Conservation (phyloP, 2,329 filamentous ascomycete genomes). For the Didymella pomorum region DNA sequence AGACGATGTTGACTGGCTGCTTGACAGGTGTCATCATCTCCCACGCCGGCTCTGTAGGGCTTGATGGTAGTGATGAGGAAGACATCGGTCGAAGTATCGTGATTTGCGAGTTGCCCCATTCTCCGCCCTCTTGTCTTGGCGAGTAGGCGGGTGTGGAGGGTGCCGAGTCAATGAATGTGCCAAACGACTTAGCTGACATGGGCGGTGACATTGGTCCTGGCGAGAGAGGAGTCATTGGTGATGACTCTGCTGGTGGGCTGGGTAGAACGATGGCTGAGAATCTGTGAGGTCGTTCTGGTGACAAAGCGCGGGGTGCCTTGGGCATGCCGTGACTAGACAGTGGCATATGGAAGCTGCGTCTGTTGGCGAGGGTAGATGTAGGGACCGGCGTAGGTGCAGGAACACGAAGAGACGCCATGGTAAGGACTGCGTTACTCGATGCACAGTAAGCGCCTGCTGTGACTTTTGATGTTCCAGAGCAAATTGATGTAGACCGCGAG, state of each 20-base stretch:
- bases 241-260: slow-evolving; percentile 26
- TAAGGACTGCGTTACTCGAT: slow-evolving; percentile 17
- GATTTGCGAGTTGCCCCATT: slow-evolving; percentile 41
- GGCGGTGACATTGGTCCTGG: slow-evolving; percentile 44
- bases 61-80: slow-evolving; percentile 37
- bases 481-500: slow-evolving; percentile 7
- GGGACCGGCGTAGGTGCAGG: slow-evolving; percentile 35
- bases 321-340: slow-evolving; percentile 47
- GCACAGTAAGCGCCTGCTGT: slow-evolving; percentile 20
- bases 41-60: slow-evolving; percentile 43
- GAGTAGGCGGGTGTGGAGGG: slow-evolving; percentile 50
- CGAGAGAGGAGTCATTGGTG: slow-evolving; percentile 33
- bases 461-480: slow-evolving; percentile 12
- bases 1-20: slow-evolving; percentile 11
- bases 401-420: slow-evolving; percentile 35
- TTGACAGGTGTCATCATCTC: slow-evolving; percentile 42
- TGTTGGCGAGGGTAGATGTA: slow-evolving; percentile 30
- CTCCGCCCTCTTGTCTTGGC: slow-evolving; percentile 34
- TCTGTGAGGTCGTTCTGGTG: slow-evolving; percentile 41
- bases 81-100: slow-evolving; percentile 41
- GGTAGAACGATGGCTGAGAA: slow-evolving; percentile 36
- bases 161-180: slow-evolving; percentile 49
- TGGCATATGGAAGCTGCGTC: slow-evolving; percentile 35
- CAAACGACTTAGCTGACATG: slow-evolving; percentile 47
- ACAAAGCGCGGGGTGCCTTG: slow-evolving; percentile 39